Evolutionary conservation across 1,284 basidiomycete genomes (phyloP).

Genomic region (Polyporus tsugae): DNA sequence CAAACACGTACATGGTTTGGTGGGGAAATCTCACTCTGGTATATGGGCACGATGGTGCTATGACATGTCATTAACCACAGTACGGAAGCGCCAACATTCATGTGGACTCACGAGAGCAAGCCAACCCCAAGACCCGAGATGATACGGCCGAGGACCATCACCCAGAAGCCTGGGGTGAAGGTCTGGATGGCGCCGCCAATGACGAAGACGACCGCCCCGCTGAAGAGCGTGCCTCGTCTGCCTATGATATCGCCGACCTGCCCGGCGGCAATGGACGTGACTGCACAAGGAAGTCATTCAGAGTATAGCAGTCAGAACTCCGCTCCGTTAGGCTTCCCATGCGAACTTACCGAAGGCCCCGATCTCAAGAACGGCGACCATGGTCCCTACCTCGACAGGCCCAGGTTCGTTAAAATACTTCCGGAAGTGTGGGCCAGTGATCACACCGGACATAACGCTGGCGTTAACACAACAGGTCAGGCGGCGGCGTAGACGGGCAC

Average conservation of each 20-base stretch:
- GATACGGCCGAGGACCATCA: constrained; percentile 90
- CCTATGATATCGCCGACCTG: constrained; percentile 89
- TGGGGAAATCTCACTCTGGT: constrained; percentile 96
- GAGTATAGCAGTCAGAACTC: constrained; percentile 22
- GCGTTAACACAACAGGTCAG: constrained; percentile 11
- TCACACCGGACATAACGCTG: constrained; percentile 91
- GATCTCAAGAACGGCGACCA: constrained; percentile 93
- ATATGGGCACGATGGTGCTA: constrained; percentile 97
- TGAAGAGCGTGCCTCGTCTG: constrained; percentile 87
- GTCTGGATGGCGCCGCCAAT: constrained; percentile 92
- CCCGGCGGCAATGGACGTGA: constrained; percentile 91
- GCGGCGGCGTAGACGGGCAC: constrained; percentile 6
- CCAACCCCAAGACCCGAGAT: constrained; percentile 95
- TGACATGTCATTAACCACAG: background rate
- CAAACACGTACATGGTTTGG: constrained; percentile 80
- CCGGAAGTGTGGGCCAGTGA: constrained; percentile 93
- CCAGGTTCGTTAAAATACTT: constrained; percentile 85
- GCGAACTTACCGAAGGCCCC: constrained; percentile 82
- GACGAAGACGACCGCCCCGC: constrained; percentile 89
- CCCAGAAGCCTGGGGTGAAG: constrained; percentile 82
- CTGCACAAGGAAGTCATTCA: constrained; percentile 47
- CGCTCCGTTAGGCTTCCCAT: constrained; percentile 13
- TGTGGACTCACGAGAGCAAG: constrained; percentile 76
- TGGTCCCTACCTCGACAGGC: constrained; percentile 76
- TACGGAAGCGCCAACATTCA: background rate